A percentile compares a stretch with the other conserved stretches of the same genome.
Evolutionary conservation across 1,139 yeast genomes (phyloP).

Genomic region (Geotrichum citri-aurantii): DNA sequence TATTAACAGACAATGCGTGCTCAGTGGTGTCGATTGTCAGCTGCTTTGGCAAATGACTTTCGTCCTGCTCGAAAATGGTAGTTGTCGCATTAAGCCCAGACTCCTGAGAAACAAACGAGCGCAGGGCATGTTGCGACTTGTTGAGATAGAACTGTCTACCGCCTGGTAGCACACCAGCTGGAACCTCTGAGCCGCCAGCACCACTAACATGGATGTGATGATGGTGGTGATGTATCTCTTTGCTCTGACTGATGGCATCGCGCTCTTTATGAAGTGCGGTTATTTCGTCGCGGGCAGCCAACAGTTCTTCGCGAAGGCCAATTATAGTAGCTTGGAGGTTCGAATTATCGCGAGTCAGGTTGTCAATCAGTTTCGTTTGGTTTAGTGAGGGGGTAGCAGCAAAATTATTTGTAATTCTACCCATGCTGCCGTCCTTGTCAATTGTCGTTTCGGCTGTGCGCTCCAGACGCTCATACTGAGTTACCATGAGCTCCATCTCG

Average conservation of each 20-base stretch:
- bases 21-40: neutral
- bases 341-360: slow-evolving; percentile 12
- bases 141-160: neutral
- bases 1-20: neutral
- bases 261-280: slow-evolving; percentile 4
- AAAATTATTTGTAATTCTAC: neutral
- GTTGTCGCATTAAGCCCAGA: slow-evolving; percentile 10
- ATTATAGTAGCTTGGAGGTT: slow-evolving; percentile 14
- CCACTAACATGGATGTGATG: slow-evolving; percentile 11
- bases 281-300: slow-evolving; percentile 4
- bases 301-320: slow-evolving; percentile 17
- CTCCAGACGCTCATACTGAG: neutral
- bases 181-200: slow-evolving; percentile 1
- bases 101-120: slow-evolving; percentile 12
- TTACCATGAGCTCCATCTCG: slow-evolving; percentile 20
- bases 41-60: neutral
- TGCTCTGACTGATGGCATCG: neutral
- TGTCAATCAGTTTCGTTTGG: neutral
- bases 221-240: slow-evolving; percentile 14
- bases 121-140: neutral
- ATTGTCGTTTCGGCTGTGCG: neutral
- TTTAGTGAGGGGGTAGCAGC: neutral
- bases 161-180: neutral
- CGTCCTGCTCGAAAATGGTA: neutral
- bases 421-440: neutral